phyloP scores from a whole-genome alignment of 306 rosid species.

The Amphicarpaea edgeworthii region DNA sequence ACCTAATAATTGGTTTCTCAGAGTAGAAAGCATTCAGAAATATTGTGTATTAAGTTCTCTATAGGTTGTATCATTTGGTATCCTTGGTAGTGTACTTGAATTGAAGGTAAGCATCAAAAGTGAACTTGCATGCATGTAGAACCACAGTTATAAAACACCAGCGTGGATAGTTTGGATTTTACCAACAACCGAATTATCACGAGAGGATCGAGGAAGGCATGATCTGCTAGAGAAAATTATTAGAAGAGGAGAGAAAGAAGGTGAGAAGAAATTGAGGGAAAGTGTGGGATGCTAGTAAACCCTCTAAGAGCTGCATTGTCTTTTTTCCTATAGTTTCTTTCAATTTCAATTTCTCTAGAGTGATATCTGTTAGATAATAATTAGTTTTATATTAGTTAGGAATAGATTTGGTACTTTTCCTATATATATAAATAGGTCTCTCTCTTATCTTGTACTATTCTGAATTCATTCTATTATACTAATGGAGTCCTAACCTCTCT shows the following conservation, averaged over 20 bases:
- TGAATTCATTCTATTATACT: too few species aligned
- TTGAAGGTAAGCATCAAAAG: not conserved
- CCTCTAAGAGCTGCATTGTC: not conserved
- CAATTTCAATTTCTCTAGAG: not conserved
- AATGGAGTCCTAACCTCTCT: too few species aligned
- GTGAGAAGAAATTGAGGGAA: too few species aligned
- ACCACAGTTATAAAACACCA: not conserved
- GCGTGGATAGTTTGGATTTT: not conserved
- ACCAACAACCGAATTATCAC: slow-evolving; percentile 1
- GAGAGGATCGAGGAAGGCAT: not conserved
- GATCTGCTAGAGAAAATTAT: not conserved
- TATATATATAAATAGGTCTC: too few species aligned
- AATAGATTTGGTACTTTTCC: too few species aligned
- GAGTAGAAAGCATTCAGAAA: slow-evolving; percentile 14
- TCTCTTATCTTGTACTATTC: too few species aligned
- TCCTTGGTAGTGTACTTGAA: not conserved
- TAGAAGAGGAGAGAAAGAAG: not conserved
- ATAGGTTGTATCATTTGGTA: not conserved
- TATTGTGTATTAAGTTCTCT: not conserved
- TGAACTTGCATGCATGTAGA: slow-evolving; percentile 2
- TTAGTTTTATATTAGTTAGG: too few species aligned
- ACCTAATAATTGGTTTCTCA: not conserved
- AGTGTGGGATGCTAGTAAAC: not conserved
- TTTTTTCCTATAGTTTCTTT: slow-evolving; percentile 28
- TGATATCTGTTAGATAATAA: not conserved